Evolutionary conservation across 192 early-diverging fungal genomes (phyloP), one percentile per base, ranked within the genome.

Genomic region (Phlyctochytrium planicorne): DNA sequence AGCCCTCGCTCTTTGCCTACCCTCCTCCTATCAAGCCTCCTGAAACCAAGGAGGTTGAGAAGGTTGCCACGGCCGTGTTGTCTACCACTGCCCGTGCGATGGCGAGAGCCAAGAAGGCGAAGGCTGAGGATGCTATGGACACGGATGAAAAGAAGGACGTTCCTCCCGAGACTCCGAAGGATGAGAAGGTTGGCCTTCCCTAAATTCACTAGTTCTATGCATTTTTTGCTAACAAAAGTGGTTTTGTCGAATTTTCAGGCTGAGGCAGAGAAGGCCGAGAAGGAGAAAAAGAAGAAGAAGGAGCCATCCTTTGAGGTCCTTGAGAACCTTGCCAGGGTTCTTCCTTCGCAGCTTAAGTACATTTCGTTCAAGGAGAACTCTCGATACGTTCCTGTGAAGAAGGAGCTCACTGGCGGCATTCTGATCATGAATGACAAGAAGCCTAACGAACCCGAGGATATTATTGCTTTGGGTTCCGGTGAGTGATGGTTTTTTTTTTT

Each of bases 21-120:
- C 95, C 94, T 53, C 87, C 93, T 1, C 75, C 90, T 2, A 88
- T 88, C 63, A 94, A 94, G 78, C 87, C 90, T 23, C 90, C 91
- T 55, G 88, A 88, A 23, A 79, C 80, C n/a, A 85, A 85, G 52
- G 87, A 85, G 16, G 84, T 94, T 20, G 92, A 94, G 75, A 95
- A 95, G 80, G 89, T 98, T 0, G 93, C 93, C 0, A 97, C 94
- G 17, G 96, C 96, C 0, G 93, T 98, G 23, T 81, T 99, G 53
- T 96, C 94, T 30, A 97, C 96, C 2, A 98, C 97, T 14, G 93
- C 93, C 36, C 97, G 93, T 81, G 89, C 92, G 2, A 90, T 90
- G 71, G 92, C 94, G 12, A 78, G 90, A 31, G 91, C 90, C 6
- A 92, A 91, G 78, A 88, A 91, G 36, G 87, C 83, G 60, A 92